Evolutionary conservation across 345 rosid genomes (phyloP), one percentile per base, ranked within the genome.

Genomic region (Pistacia atlantica): DNA sequence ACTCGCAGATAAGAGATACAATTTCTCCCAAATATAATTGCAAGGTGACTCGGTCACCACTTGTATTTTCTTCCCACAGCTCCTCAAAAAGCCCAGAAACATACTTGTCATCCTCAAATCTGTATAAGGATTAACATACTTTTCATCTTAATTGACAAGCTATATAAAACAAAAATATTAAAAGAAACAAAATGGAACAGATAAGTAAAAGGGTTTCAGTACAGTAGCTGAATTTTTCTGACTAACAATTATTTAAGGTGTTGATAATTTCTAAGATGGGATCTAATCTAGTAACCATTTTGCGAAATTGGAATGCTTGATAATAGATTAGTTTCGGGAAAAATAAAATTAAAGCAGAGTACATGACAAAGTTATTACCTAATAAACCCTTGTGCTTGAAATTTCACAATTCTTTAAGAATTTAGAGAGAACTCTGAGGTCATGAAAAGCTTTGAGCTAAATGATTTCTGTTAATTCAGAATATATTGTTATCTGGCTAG

Each of bases 51-150:
- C 91, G 86, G 80, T 95, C 99, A 59, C 96, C 95, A 82, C 96
- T 90, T 55, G 92, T 87, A 70, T 82, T 90, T 85, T 95, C 99
- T 87, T 95, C 98, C 99, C 98, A 95, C 70, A 95, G 82, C 74
- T 95, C 99, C 89, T 95, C 99, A 87, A 89, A 95, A 80, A 91
- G 87, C 51, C 90, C 82, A 22, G 99, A 86, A 82, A 91, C 85
- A 81, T 80, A 71, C 87, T 91, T 91, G 82, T 95, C 99, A 86
- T 95, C 97, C 76, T 93, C 98, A 86, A 95, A 95, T 87, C 99
- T 95, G 91, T 67, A 84, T 52, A 78, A 77, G 17, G 45, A 20
- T 73, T 63, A 64, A 63, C 58, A 69, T 42, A 42, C 58, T 20
- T 70, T 59, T 52, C 12, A 56, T 20, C 56, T 11, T 8, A 33